Evolutionary conservation across 2,329 filamentous ascomycete genomes (phyloP).

Genomic region (Talaromyces pinophilus): DNA sequence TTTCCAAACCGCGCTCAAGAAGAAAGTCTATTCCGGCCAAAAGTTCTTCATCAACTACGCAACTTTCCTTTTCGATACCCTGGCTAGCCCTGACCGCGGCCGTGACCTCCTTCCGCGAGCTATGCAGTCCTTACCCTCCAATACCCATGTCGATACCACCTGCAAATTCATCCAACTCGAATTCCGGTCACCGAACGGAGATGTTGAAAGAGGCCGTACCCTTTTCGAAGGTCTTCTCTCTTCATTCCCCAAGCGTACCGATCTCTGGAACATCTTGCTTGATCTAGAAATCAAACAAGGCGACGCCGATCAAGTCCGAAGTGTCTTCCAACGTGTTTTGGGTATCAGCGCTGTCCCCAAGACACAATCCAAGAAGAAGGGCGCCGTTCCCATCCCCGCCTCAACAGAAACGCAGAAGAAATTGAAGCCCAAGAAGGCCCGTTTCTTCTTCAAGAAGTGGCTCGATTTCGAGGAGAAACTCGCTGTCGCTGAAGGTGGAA

Average conservation of each 20-base stretch:
- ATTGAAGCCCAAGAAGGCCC: constrained; percentile 79
- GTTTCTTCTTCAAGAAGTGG: constrained; percentile 91
- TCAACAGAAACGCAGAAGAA: constrained; percentile 56
- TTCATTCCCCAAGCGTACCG: constrained; percentile 83
- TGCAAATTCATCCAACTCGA: constrained; percentile 89
- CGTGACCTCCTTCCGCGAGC: constrained; percentile 79
- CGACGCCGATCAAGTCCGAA: constrained; percentile 66
- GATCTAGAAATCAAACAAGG: constrained; percentile 73
- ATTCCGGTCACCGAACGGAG: constrained; percentile 79
- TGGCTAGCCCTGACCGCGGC: constrained; percentile 69
- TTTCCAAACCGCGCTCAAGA: constrained; percentile 84
- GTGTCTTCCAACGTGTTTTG: constrained; percentile 77
- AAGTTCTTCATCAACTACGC: constrained; percentile 94
- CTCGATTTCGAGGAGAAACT: constrained; percentile 77
- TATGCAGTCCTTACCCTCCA: constrained; percentile 73
- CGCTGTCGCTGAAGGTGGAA: constrained; percentile 53
- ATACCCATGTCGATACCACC: constrained; percentile 72
- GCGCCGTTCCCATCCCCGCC: constrained; percentile 31
- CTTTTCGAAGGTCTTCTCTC: constrained; percentile 87
- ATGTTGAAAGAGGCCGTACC: constrained; percentile 87
- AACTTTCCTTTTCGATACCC: constrained; percentile 79
- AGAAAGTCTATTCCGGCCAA: constrained; percentile 75
- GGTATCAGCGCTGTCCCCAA: constrained; percentile 43
- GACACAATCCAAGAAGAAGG: constrained; percentile 34
- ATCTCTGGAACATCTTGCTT: constrained; percentile 89